Base-by-base conservation (phyloP, 495 filamentous ascomycete species). In the Penicillium coprophilum region DNA sequence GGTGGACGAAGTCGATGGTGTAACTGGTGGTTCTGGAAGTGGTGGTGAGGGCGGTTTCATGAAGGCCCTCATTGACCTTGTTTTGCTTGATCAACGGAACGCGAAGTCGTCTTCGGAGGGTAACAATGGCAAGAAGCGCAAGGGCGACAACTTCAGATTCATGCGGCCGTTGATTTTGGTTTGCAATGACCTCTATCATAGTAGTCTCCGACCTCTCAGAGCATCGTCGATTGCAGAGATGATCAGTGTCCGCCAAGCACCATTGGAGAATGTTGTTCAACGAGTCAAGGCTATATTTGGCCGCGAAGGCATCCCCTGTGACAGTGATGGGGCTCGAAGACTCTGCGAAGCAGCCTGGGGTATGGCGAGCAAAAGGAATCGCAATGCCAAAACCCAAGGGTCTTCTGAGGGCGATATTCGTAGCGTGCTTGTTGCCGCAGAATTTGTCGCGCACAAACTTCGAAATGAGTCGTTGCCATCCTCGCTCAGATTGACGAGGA, bases 151-250 rank as follows among this genome's bases (percentile, higher is more conserved):
- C 38, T 98, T 97, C 69, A 82, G 86, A 27, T 81, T 96, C 50
- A 80, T 92, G 71, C 82, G 94, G 46, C 94, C 94, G 0, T 77
- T 98, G 32, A 91, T 98, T 55, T 72, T 97, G 27, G 91, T 98
- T 55, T 98, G 94, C 79, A 98, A 98, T 57, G 94, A 98, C 71
- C 82, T 96, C n/a, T 98, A 98, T 68, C 90, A 95, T 63, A 83
- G 94, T 21, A 89, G 91, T 52, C 80, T 98, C 24, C 83, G 90
- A 11, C 90, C 89, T 19, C 80, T 98, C 17, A 83, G 94, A 27
- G 85, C 89, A 51, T 90, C 90, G 0, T 84, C 80, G 17, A 73
- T 88, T 32, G 94, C 93, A 2, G 94, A 98, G 69, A 83, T 96
- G 31, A 87, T 98, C n/a, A 89, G 94, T 70, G 86, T 96, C 43